phyloP scores from a whole-genome alignment of 176 grass and related monocot species.

The Secale cereale region DNA sequence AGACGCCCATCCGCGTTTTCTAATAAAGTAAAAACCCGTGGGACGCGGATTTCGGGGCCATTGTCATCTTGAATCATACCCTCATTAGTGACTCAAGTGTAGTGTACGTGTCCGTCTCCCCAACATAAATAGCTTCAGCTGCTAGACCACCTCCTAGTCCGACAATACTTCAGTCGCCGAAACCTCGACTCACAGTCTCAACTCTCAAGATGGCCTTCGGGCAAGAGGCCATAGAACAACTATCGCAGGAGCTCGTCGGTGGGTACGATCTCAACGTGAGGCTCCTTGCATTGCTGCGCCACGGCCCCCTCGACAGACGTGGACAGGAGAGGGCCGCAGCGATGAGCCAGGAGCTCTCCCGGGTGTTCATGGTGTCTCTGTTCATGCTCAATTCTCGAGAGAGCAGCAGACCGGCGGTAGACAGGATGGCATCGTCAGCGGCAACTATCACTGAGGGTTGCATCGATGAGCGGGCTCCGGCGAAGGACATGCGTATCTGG shows the following conservation, averaged over 20 bases:
- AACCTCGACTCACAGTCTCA: background rate
- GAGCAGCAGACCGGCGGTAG: background rate
- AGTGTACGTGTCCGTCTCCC: too few relatives aligned
- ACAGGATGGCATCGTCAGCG: background rate
- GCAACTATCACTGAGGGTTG: background rate
- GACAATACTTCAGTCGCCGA: background rate
- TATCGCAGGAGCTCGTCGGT: constrained; percentile 5
- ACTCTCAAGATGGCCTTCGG: constrained; percentile 22
- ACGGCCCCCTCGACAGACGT: background rate
- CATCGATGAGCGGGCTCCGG: background rate
- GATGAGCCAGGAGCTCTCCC: constrained; percentile 20
- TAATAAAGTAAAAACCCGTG: too few relatives aligned
- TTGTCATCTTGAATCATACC: too few relatives aligned
- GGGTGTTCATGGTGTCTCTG: constrained; percentile 33
- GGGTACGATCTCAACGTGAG: constrained; percentile 5
- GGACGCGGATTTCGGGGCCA: too few relatives aligned
- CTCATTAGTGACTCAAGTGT: too few relatives aligned
- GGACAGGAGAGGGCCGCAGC: constrained; percentile 9
- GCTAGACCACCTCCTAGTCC: background rate
- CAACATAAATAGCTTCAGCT: too few relatives aligned
- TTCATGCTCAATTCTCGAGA: constrained; percentile 17
- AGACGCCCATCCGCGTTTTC: too few relatives aligned
- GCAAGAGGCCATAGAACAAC: background rate
- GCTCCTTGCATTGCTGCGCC: constrained; percentile 15
- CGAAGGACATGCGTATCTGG: background rate